Evolutionary conservation across 1,284 basidiomycete species (phyloP), one percentile per base, ranked within the genome.

Genomic region (Pseudozyma flocculosa): DNA sequence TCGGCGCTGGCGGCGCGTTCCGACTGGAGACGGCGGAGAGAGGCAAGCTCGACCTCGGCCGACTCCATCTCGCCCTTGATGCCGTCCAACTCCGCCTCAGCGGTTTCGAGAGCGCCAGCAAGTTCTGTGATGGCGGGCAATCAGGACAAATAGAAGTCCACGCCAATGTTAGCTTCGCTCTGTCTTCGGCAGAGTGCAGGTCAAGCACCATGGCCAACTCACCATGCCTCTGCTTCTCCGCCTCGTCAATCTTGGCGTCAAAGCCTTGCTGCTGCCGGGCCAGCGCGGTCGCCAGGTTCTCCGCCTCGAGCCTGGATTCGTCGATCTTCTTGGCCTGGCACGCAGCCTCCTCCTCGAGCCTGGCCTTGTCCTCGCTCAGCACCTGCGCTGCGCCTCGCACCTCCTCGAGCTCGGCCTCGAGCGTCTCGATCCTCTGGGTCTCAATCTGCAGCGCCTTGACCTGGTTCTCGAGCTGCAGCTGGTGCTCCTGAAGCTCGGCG

Each of bases 331-430:
- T 40, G 4, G 40, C 40, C 40, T 40, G 40, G 15, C 22, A 8
- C 19, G 21, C n/a, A 15, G 13, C 13, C 18, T 40, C 40, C 40
- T 18, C 40, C 21, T 40, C 40, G 40, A 40, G 40, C 40, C 4
- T 14, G 5, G 40, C 5, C 40, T 30, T 32, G 14, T 30, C 24
- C 11, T 43, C 36, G 18, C 36, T 37, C 36, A 17, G 15, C 4
- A 7, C 15, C 36, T 37, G 17, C 36, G 36, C 36, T 17, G 5
- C 36, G 7, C 5, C 19, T 9, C 40, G 7, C 8, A 26, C 14
- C 18, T 15, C 40, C 23, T 41, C 32, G 8, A 47, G 45, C 32
- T 47, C 36, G 3, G 36, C 14, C 45, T 47, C 32, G 14, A 47
- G 36, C 9, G 10, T n/a, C 43, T 45, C 29, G 14, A 34, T 36